Evolutionary conservation across 208 protist genomes (phyloP).

Genomic region (Crithidia sp.): DNA sequence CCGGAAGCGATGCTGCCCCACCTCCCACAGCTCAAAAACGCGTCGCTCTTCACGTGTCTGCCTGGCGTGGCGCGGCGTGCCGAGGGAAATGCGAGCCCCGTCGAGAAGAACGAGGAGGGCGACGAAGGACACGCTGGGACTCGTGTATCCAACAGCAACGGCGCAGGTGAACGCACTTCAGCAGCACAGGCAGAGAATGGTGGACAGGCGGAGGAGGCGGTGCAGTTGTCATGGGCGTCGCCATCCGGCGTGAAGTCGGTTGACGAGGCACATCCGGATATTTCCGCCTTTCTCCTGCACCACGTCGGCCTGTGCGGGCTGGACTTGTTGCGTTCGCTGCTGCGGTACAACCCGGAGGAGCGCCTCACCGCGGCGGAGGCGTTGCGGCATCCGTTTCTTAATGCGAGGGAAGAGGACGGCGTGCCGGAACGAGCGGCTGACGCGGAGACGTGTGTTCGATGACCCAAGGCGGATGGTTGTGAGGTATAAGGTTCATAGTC

Average conservation of each 20-base stretch:
- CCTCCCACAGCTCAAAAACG: conserved; percentile 56
- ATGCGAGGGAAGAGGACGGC: too few relatives aligned
- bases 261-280: not conserved
- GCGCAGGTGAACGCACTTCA: not conserved
- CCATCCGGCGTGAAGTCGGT: not conserved
- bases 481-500: not conserved
- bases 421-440: too few relatives aligned
- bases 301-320: conserved; percentile 45
- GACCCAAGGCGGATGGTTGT: too few relatives aligned
- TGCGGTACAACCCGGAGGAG: conserved; percentile 55
- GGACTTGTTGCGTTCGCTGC: conserved; percentile 48
- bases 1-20: conserved; percentile 86
- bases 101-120: not conserved
- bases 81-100: not conserved
- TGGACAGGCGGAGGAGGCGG: not conserved
- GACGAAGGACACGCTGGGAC: not conserved
- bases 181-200: not conserved
- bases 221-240: not conserved
- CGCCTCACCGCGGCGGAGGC: conserved; percentile 61
- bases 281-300: conserved; percentile 17
- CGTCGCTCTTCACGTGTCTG: conserved; percentile 24
- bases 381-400: conserved; percentile 51
- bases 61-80: not conserved
- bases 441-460: too few relatives aligned
- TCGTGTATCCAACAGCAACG: not conserved